Conservation (phyloP, 805 yeast species). For the Yarrowia bubula region DNA sequence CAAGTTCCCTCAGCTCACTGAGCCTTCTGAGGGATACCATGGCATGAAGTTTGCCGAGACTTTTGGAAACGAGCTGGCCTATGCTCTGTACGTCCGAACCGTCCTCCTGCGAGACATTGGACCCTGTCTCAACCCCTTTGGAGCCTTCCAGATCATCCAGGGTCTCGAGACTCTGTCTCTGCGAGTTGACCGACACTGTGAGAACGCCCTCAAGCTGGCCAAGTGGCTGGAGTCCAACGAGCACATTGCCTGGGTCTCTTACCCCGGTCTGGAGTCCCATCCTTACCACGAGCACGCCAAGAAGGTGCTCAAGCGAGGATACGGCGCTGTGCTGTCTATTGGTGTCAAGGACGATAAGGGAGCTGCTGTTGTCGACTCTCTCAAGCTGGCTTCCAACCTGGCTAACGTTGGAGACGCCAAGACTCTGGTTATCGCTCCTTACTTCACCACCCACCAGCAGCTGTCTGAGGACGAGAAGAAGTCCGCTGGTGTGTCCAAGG, state of each 20-base stretch:
- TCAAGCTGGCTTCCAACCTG: slow-evolving; percentile 84
- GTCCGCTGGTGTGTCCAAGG: slow-evolving; percentile 84
- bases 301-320: slow-evolving; percentile 76
- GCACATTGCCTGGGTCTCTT: slow-evolving; percentile 84
- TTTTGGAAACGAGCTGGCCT: slow-evolving; percentile 69
- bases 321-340: slow-evolving; percentile 85
- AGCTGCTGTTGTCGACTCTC: slow-evolving; percentile 76
- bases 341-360: slow-evolving; percentile 79
- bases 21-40: slow-evolving; percentile 92
- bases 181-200: slow-evolving; percentile 89
- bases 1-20: slow-evolving; percentile 85
- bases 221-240: slow-evolving; percentile 62
- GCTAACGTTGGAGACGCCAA: slow-evolving; percentile 98
- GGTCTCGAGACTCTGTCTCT: slow-evolving; percentile 93
- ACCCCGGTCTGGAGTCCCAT: slow-evolving; percentile 81
- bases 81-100: slow-evolving; percentile 73
- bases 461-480: slow-evolving; percentile 74
- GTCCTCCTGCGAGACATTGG: slow-evolving; percentile 91
- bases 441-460: slow-evolving; percentile 94
- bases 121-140: slow-evolving; percentile 84
- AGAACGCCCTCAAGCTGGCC: slow-evolving; percentile 79
- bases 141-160: slow-evolving; percentile 77
- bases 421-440: slow-evolving; percentile 93
- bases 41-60: slow-evolving; percentile 81
- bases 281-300: slow-evolving; percentile 78